Conservation (phyloP, 1,284 basidiomycete genomes). For the Cutaneotrichosporon sp. region DNA sequence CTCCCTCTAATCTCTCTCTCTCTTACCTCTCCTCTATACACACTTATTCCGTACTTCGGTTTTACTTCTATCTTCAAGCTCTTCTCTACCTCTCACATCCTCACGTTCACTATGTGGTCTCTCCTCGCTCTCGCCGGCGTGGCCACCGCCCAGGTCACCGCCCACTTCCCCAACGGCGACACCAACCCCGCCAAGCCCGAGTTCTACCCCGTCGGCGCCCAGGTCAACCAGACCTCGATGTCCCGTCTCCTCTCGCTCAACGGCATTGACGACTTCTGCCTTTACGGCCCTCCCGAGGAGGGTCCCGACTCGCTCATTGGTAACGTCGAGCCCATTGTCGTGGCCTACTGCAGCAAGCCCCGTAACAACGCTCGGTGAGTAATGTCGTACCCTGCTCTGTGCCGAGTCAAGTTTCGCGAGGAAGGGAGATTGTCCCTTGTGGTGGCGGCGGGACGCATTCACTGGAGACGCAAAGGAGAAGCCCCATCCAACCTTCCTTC, state of each 20-base stretch:
- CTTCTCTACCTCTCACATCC: slow-evolving; percentile 4
- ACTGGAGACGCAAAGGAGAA: too few species aligned
- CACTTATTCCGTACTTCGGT: not conserved
- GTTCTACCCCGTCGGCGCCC: slow-evolving; percentile 42
- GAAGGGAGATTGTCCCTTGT: too few species aligned
- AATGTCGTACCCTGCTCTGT: not conserved
- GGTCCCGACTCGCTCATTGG: slow-evolving; percentile 46
- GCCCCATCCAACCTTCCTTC: too few species aligned
- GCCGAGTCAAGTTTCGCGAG: too few species aligned
- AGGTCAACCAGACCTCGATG: slow-evolving; percentile 51
- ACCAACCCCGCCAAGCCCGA: slow-evolving; percentile 50
- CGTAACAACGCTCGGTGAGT: slow-evolving; percentile 42
- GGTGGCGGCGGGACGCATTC: too few species aligned
- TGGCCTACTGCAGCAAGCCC: slow-evolving; percentile 48
- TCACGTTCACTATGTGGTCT: slow-evolving; percentile 16
- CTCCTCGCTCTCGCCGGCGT: slow-evolving; percentile 20
- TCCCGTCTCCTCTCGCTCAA: slow-evolving; percentile 49
- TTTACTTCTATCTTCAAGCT: not conserved
- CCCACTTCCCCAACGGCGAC: slow-evolving; percentile 45
- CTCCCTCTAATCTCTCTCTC: not conserved
- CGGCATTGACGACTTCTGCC: slow-evolving; percentile 52
- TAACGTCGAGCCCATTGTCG: slow-evolving; percentile 48
- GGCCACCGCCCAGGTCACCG: slow-evolving; percentile 35
- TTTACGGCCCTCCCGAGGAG: slow-evolving; percentile 45
- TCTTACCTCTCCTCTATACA: not conserved